Evolutionary conservation across 2,329 filamentous ascomycete species (phyloP), one percentile per base, ranked within the genome.

Genomic region (Pseudofabraea citricarpa): DNA sequence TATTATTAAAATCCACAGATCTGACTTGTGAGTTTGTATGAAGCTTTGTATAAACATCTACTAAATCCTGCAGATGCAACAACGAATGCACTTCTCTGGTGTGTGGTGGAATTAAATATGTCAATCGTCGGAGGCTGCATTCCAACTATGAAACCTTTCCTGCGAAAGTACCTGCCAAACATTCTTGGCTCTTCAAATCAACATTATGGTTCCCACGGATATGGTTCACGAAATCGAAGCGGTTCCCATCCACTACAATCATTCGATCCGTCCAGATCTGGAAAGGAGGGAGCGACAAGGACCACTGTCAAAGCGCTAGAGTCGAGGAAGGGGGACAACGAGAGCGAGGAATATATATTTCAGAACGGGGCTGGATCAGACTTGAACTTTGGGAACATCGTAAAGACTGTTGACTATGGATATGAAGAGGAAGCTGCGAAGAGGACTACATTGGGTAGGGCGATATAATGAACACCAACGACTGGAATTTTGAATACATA

Each of bases 21-120:
- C 38, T 52, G n/a, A 53, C 51, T 8, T 22, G 33, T 36, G 21
- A 36, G 33, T n/a, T 20, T 13, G 3, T 7, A 10, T 36, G 7
- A 19, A 6, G 8, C 8, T 7, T 21, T 13, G 10, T 36, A 4
- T 13, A 19, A 36, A 36, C 13, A 21, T 13, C 6, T 19, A 19
- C 18, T 13, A 36, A 15, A 13, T 19, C 18, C 10, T 12, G 36
- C 39, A 48, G 47, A 16, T 19, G 39, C 26, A 8, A 37, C 12
- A 26, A 15, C 6, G 48, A 54, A 16, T 56, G 45, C 55, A 54
- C 1, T 54, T 57, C 16, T 36, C 23, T 45, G 39, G 43, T 36
- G 36, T 6, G 21, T 36, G 21, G 35, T 45, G 15, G 43, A 45
- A 21, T 31, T 38, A 12, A 36, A 40, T 18, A 41, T 45, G 6